Base-by-base conservation (phyloP, 164 flowering plant genomes). In the Brasenia schreberi region DNA sequence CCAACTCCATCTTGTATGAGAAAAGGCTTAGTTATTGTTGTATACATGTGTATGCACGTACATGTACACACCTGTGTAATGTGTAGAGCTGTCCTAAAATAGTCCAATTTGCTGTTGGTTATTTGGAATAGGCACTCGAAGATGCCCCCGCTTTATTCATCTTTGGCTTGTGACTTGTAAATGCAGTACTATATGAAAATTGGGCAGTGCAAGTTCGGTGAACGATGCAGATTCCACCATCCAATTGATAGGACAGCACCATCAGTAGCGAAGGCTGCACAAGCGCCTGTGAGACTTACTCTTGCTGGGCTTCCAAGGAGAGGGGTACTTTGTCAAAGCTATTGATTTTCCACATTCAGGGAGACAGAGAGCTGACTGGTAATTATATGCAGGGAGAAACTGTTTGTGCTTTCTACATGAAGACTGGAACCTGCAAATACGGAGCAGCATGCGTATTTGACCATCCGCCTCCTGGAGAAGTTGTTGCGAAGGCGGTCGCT, bases 401-500 rank as follows among this genome's bases (percentile, higher is more conserved):
- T 33, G 70, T 75, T 5, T 93, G 98, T 59, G 84, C 91, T 3
- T 93, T 84, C 69, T 90, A 89, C 70, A 76, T 90, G 92, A 90
- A 90, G 78, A 93, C 97, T 33, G 89, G 92, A 4, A 79, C 86
- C 0, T 93, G 98, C 90, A 87, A 85, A 77, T 89, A 78, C 65
- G 91, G 97, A 5, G 71, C 79, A 9, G 78, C 83, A 9, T 93
- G 98, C 85, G 86, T 74, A 77, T 93, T 90, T 79, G 98, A 93
- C 67, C 98, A 93, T 71, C 97, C 98, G 44, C 89, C 98, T 3
- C 96, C 97, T 1, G 94, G 88, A 19, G 96, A 93, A 80, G 97
- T 81, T 53, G 72, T 90, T 74, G 86, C 89, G 7, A 77, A 75
- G 76, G 85, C 88, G 18, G 68, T 82, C 17, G 71, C 56, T 14